phyloP scores from a whole-genome alignment of 345 rosid species.

The Garcia nutans region DNA sequence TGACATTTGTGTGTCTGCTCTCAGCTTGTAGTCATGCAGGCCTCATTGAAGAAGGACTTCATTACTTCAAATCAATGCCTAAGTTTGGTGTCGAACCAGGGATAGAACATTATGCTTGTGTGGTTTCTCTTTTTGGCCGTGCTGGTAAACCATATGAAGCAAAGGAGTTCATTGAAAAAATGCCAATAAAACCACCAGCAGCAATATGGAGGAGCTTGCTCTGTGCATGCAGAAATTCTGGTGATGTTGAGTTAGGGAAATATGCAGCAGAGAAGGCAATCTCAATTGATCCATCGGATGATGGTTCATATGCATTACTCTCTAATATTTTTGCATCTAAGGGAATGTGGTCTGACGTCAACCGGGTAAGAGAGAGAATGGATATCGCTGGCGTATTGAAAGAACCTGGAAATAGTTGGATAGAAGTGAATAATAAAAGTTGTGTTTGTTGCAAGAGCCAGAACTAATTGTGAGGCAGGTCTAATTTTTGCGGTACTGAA shows the following conservation, averaged over 20 bases:
- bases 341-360: constrained; percentile 70
- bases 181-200: constrained; percentile 52
- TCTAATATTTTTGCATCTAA: constrained; percentile 64
- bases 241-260: constrained; percentile 55
- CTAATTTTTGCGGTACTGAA: constrained; percentile 42
- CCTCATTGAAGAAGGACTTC: constrained; percentile 55
- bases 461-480: constrained; percentile 37
- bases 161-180: constrained; percentile 52
- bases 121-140: constrained; percentile 63
- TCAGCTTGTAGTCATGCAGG: constrained; percentile 81
- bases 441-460: constrained; percentile 59
- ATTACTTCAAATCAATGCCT: constrained; percentile 49
- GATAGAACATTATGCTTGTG: constrained; percentile 63
- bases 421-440: constrained; percentile 41
- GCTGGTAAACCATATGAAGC: constrained; percentile 66
- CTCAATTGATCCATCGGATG: constrained; percentile 52
- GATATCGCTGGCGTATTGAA: constrained; percentile 53
- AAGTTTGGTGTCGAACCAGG: constrained; percentile 57
- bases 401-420: constrained; percentile 80
- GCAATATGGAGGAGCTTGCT: constrained; percentile 74
- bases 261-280: constrained; percentile 74
- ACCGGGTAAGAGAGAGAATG: constrained; percentile 64
- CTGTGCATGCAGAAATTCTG: constrained; percentile 47
- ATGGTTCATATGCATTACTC: constrained; percentile 62
- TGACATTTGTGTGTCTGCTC: constrained; percentile 67